Evolutionary conservation across 495 filamentous ascomycete genomes (phyloP).

Genomic region (Annulohypoxylon maeteangense): DNA sequence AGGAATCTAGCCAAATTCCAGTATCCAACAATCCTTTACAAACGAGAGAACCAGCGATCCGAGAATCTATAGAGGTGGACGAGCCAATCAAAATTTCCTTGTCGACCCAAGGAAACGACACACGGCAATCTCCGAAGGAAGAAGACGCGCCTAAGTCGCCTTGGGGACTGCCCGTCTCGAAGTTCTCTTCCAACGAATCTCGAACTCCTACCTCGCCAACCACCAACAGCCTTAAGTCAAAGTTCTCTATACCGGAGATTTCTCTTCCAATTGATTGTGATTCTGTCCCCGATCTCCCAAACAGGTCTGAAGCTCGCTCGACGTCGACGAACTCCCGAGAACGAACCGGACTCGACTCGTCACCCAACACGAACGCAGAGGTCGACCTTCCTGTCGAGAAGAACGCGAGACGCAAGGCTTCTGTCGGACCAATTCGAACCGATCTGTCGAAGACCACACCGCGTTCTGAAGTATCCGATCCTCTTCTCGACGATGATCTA

Average conservation of each 20-base stretch:
- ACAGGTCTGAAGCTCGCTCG: background rate
- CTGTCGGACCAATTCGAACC: slow-evolving; percentile 67
- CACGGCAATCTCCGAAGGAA: slow-evolving; percentile 16
- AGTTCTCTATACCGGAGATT: slow-evolving; percentile 60
- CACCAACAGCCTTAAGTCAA: slow-evolving; percentile 58
- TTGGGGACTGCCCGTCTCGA: slow-evolving; percentile 45
- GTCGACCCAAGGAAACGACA: slow-evolving; percentile 1
- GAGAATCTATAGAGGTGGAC: slow-evolving; percentile 29
- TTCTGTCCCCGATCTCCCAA: slow-evolving; percentile 24
- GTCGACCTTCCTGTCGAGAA: slow-evolving; percentile 39
- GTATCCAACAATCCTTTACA: slow-evolving; percentile 5
- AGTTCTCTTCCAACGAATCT: slow-evolving; percentile 44
- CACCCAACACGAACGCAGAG: slow-evolving; percentile 25
- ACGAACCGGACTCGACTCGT: slow-evolving; percentile 9
- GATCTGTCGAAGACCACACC: slow-evolving; percentile 59
- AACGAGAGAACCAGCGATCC: slow-evolving; percentile 17
- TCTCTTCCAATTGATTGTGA: slow-evolving; percentile 34
- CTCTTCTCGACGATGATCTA: slow-evolving; percentile 83
- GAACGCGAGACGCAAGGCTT: slow-evolving; percentile 55
- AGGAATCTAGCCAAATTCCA: slow-evolving; percentile 41
- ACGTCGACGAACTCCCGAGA: slow-evolving; percentile 7
- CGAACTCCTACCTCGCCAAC: slow-evolving; percentile 30
- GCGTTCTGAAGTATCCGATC: slow-evolving; percentile 67
- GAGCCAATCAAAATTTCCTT: slow-evolving; percentile 15
- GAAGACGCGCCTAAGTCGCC: slow-evolving; percentile 34